Evolutionary conservation across 1,284 basidiomycete genomes (phyloP).

Genomic region (Agroathelia rolfsii): DNA sequence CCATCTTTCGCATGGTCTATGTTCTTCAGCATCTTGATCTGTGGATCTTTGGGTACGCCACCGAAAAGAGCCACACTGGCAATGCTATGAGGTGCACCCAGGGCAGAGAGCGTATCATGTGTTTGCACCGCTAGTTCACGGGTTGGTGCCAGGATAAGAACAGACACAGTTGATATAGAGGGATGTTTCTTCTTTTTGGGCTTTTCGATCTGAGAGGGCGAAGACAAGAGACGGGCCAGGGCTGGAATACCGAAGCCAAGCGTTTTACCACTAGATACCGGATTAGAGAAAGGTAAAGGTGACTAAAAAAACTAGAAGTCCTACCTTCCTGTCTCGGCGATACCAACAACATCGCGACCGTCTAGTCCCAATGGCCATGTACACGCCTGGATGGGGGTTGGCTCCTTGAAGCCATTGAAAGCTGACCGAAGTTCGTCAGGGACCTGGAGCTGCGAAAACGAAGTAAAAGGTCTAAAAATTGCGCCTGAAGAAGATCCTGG

Average conservation of each 20-base stretch:
- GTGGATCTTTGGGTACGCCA: conserved; percentile 82
- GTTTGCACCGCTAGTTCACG: conserved; percentile 94
- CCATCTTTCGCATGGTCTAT: conserved; percentile 33
- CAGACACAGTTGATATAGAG: conserved; percentile 42
- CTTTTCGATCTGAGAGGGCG: conserved; percentile 12
- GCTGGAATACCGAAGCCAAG: conserved; percentile 94
- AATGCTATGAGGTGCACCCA: conserved; percentile 74
- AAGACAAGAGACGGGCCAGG: conserved; percentile 51
- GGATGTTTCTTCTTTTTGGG: conserved; percentile 25
- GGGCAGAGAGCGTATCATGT: conserved; percentile 71
- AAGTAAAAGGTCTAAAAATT: conserved; percentile 60
- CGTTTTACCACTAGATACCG: conserved; percentile 74
- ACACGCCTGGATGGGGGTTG: conserved; percentile 93
- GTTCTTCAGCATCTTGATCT: conserved; percentile 54
- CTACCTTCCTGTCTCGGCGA: conserved; percentile 92
- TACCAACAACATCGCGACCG: conserved; percentile 86
- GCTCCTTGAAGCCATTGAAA: conserved; percentile 72
- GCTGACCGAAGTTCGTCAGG: conserved; percentile 52
- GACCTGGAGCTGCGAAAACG: conserved; percentile 70
- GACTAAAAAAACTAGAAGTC: conserved; percentile 8
- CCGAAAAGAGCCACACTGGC: conserved; percentile 86
- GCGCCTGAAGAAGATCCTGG: conserved; percentile 32
- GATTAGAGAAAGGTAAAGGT: conserved; percentile 5
- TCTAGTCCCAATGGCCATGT: conserved; percentile 87
- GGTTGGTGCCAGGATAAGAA: conserved; percentile 88